Evolutionary conservation across 306 rosid genomes (phyloP), one percentile per base, ranked within the genome.

Genomic region (Cercis canadensis): DNA sequence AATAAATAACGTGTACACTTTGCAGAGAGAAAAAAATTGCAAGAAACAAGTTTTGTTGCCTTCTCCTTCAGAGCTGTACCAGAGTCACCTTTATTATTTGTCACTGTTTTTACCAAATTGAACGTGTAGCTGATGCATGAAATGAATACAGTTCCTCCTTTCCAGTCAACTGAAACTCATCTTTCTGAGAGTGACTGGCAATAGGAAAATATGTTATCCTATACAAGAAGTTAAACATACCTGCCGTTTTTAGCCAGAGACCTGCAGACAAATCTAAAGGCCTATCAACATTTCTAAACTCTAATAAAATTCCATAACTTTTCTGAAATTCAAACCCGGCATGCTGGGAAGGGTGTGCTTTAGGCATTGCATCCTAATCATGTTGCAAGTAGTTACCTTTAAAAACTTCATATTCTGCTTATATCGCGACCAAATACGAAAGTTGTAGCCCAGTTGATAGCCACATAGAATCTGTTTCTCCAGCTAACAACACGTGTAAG

Each of bases 401-500:
- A 8, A 40, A 36, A 45, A 55, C 10, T 49, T 80, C 78, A 86
- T 34, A 86, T 83, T 86, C 85, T 74, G 87, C 85, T 37, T 37
- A 37, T 37, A 37, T 37, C 43, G 10, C 43, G 43, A 7, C 90
- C 92, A 31, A 88, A 88, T 52, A 83, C 81, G 0, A 83, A 60
- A 8, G 90, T 88, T 8, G 88, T 83, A 50, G 78, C 80, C 90
- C 90, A 85, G 70, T 84, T 87, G 43, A 82, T 77, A 1, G 83
- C 84, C 59, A 84, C 92, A 47, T 84, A 83, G 32, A 85, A 81
- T 72, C 85, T 70, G 76, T 83, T 88, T 78, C 86, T 81, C 90
- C 93, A 81, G 83, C 90, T 85, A n/a, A 85, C 10, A 34, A 81
- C 86, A 1, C 87, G 86, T 4, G 90, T 85, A 33, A 85, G 72